phyloP scores from a whole-genome alignment of 2,329 filamentous ascomycete species.

The Grosmannia clavigera region DNA sequence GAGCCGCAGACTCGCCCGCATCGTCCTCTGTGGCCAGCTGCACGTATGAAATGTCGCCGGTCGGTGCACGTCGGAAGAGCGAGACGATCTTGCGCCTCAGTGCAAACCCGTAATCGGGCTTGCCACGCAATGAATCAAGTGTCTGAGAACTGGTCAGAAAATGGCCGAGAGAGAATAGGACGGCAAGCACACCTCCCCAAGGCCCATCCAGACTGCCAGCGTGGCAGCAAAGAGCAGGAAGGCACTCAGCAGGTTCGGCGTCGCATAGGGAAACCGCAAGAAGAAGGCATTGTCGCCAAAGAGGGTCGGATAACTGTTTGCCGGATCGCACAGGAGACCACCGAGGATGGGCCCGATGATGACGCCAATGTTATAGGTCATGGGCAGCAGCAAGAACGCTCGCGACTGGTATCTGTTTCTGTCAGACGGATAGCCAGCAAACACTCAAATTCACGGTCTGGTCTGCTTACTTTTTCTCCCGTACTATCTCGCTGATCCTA shows the following conservation, averaged over 20 bases:
- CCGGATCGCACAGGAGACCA: conserved; percentile 32
- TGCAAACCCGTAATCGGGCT: conserved; percentile 32
- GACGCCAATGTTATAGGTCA: conserved; percentile 61
- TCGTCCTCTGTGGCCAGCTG: conserved; percentile 19
- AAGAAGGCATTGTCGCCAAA: conserved; percentile 37
- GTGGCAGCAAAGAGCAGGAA: conserved; percentile 32
- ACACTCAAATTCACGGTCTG: background rate
- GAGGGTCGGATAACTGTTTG: conserved; percentile 26
- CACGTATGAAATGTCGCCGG: conserved; percentile 16
- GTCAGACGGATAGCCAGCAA: background rate
- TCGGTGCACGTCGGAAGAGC: conserved; percentile 14
- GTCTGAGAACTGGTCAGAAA: conserved; percentile 22
- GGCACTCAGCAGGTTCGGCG: conserved; percentile 41
- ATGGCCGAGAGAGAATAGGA: background rate
- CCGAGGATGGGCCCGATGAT: conserved; percentile 44
- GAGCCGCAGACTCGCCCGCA: conserved; percentile 15
- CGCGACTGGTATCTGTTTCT: conserved; percentile 26
- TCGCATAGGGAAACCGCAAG: conserved; percentile 36
- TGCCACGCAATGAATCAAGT: conserved; percentile 30
- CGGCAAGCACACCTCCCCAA: conserved; percentile 31
- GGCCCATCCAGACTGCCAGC: conserved; percentile 32
- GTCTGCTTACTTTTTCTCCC: conserved; percentile 26
- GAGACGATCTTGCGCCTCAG: conserved; percentile 24
- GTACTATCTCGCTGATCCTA: conserved; percentile 31
- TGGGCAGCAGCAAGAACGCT: conserved; percentile 35